These are phyloP conservation scores for Centaurea solstitialis DNA, from an alignment of 129 eudicot species.

Conservation along the genomic window DNA sequence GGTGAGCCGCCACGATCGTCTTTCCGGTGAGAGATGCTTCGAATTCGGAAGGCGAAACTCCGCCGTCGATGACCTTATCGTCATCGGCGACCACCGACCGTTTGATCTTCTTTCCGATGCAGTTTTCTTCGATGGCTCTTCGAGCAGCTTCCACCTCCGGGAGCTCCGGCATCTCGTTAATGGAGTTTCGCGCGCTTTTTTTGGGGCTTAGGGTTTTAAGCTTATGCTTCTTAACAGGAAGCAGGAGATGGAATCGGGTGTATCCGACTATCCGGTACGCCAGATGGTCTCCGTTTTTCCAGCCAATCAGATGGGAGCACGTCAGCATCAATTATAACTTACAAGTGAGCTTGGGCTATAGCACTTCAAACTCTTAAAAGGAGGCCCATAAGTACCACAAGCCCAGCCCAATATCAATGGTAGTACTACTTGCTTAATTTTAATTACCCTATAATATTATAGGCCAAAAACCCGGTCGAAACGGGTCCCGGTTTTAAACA, in stretches of 20 bases:
- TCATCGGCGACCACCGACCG: slow-evolving; percentile 66
- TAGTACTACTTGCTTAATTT: no score
- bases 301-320: background rate
- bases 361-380: background rate
- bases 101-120: slow-evolving; percentile 77
- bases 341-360: no score
- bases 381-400: background rate
- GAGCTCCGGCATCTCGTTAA: slow-evolving; percentile 81
- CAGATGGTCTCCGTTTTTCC: no score
- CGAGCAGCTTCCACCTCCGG: slow-evolving; percentile 99
- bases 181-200: slow-evolving; percentile 44
- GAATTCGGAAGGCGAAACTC: slow-evolving; percentile 64
- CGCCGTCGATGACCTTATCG: slow-evolving; percentile 70
- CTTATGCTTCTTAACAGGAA: no score
- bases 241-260: background rate
- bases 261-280: background rate
- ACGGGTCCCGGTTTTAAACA: no score
- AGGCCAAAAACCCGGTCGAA: no score
- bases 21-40: slow-evolving; percentile 66
- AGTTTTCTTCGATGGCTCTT: slow-evolving; percentile 71
- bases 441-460: no score
- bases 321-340: background rate
- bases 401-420: background rate
- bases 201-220: no score
- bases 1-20: slow-evolving; percentile 75